These are phyloP conservation scores for Citrus maxima DNA, from an alignment of 345 rosid genomes.

Conservation along the genomic window DNA sequence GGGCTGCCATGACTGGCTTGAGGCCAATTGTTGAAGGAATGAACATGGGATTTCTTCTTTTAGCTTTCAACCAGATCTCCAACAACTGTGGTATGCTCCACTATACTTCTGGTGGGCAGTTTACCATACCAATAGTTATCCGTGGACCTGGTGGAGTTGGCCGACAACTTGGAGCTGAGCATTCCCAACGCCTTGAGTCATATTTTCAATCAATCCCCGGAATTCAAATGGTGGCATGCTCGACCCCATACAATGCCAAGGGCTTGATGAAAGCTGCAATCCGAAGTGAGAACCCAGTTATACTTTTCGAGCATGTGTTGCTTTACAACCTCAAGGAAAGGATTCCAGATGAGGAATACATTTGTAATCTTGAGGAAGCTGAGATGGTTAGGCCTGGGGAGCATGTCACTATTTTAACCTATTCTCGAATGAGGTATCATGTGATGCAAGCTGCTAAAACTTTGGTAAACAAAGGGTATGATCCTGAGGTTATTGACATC, in stretches of 20 bases:
- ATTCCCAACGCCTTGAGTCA: slow-evolving; percentile 92
- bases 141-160: slow-evolving; percentile 99
- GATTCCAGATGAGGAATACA: slow-evolving; percentile 86
- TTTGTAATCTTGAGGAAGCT: slow-evolving; percentile 89
- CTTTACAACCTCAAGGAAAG: slow-evolving; percentile 97
- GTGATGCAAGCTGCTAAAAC: slow-evolving; percentile 98
- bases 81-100: slow-evolving; percentile 99
- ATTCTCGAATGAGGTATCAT: slow-evolving; percentile 95
- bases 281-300: slow-evolving; percentile 96
- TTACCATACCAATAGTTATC: slow-evolving; percentile 78
- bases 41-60: slow-evolving; percentile 98
- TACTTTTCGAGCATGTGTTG: slow-evolving; percentile 91
- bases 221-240: slow-evolving; percentile 99
- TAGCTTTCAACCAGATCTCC: slow-evolving; percentile 97
- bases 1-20: slow-evolving; percentile 94
- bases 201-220: slow-evolving; percentile 99
- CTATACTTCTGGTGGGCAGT: slow-evolving; percentile 98
- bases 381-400: slow-evolving; percentile 98
- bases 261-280: slow-evolving; percentile 99
- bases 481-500: slow-evolving; percentile 92
- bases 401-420: slow-evolving; percentile 80
- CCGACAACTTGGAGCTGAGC: slow-evolving; percentile 95
- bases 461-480: slow-evolving; percentile 86
- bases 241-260: slow-evolving; percentile 97
- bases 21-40: slow-evolving; percentile 90